Conservation (phyloP, 768 basidiomycete genomes). For the Chalciporus piperatus region DNA sequence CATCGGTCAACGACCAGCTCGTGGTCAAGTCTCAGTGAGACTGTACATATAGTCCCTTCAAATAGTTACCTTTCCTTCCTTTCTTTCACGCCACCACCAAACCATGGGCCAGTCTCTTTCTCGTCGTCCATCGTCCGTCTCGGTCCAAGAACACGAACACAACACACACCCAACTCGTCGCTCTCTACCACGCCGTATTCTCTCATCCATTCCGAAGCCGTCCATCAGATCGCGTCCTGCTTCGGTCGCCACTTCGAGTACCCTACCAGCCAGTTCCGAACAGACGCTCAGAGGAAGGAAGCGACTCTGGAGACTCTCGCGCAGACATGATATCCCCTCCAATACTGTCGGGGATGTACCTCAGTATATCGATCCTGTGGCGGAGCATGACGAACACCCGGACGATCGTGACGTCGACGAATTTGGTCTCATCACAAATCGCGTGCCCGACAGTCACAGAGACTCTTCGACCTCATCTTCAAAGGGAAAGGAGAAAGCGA, state of each 20-base stretch:
- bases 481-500: conserved; percentile 40
- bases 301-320: conserved; percentile 25
- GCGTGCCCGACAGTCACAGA: conserved; percentile 28
- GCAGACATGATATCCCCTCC: conserved; percentile 14
- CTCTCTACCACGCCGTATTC: conserved; percentile 35
- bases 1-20: not conserved
- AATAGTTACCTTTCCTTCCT: not conserved
- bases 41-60: not conserved
- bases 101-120: conserved; percentile 34
- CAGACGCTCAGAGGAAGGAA: conserved; percentile 30
- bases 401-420: conserved; percentile 29
- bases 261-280: conserved; percentile 21
- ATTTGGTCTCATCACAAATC: conserved; percentile 25
- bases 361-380: conserved; percentile 13
- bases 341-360: conserved; percentile 12
- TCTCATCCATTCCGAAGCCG: conserved; percentile 30
- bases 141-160: conserved; percentile 6
- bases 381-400: conserved; percentile 28
- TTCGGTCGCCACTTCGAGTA: conserved; percentile 7
- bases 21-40: not conserved
- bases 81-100: conserved; percentile 1
- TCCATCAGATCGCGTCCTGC: conserved; percentile 15
- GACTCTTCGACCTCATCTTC: conserved; percentile 20
- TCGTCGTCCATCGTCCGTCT: conserved; percentile 18
- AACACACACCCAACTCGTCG: conserved; percentile 4